Base-by-base conservation (phyloP, 192 early-diverging fungal genomes). In the Podila epicladia region DNA sequence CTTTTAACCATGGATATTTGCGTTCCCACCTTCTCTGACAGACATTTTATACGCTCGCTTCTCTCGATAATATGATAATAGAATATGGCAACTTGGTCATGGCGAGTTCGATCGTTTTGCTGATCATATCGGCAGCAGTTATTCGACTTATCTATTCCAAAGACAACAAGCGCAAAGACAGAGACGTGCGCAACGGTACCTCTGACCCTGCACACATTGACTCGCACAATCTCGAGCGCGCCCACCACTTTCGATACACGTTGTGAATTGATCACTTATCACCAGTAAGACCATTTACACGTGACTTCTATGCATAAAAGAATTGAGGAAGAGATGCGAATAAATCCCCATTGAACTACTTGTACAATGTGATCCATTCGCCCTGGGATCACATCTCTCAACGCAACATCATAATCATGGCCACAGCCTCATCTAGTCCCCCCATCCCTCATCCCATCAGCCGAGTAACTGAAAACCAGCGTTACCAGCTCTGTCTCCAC, bases 401-500 rank as follows among this genome's bases (percentile, higher is more conserved):
- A 24, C 20, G 24, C 24, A n/a, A 26, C 53, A 24, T 55, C 6
- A 22, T 6, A 41, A 45, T 45, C 13, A 45, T 45, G 41, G 41
- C 41, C 13, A 15, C 41, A 4, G 17, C 41, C 0, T 45, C 41
- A 15, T 15, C 41, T 15, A 45, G 17, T 45, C 41, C 41, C 0
- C 4, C 41, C 20, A 55, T 22, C 4, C 4, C 53, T 55, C 53
- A 55, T 55, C 22, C 24, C n/a, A 24, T 26, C 53, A 9, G 20
- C 22, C 1, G 24, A 55, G 72, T 80, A 7, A 80, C 77, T 0
- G 70, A 80, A 41, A 71, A 80, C 57, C 77, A 80, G 51, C 59
- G 77, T 5, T 80, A 80, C 62, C 13, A 69, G 15, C 62, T 80
- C 5, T 80, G 77, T 65, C 67, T 80, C n/a, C 71, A 73, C 58